These are phyloP conservation scores for Citrus trifoliata DNA, from an alignment of 345 rosid species.

Conservation along the genomic window DNA sequence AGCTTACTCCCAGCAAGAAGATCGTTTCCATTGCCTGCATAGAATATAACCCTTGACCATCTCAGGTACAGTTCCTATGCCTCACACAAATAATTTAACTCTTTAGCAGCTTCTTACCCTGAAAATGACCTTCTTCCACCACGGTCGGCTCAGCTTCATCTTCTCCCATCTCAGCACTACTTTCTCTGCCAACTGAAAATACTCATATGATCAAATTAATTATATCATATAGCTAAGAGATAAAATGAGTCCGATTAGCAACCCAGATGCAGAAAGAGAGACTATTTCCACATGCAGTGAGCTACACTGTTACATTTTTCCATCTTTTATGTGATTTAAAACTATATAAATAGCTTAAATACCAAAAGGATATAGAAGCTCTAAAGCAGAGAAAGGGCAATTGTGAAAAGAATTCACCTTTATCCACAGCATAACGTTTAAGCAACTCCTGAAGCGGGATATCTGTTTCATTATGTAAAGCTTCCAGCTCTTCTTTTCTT, in stretches of 20 bases:
- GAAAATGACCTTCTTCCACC: constrained; percentile 34
- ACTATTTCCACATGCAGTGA: neutral
- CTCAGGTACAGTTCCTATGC: constrained; percentile 11
- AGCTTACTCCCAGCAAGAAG: constrained; percentile 32
- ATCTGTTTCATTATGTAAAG: constrained; percentile 75
- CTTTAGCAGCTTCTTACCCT: constrained; percentile 36
- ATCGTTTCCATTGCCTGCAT: constrained; percentile 43
- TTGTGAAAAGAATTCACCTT: constrained; percentile 37
- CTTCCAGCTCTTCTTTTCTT: constrained; percentile 89
- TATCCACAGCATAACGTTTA: constrained; percentile 48
- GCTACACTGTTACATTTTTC: neutral
- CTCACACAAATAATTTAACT: constrained; percentile 9
- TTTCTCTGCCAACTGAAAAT: constrained; percentile 43
- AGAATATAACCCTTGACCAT: constrained; percentile 10
- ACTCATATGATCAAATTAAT: constrained; percentile 5
- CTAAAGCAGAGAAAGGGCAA: neutral
- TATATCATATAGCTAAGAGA: neutral
- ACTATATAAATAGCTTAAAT: neutral
- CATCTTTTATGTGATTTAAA: neutral
- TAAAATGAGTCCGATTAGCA: neutral
- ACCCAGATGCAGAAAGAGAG: neutral
- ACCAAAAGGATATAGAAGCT: neutral
- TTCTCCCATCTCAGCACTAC: constrained; percentile 43
- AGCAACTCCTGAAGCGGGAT: constrained; percentile 89
- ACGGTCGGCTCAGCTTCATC: constrained; percentile 26